phyloP scores from a whole-genome alignment of 352 stramenopile species.

The Phytophthora sansomeana region DNA sequence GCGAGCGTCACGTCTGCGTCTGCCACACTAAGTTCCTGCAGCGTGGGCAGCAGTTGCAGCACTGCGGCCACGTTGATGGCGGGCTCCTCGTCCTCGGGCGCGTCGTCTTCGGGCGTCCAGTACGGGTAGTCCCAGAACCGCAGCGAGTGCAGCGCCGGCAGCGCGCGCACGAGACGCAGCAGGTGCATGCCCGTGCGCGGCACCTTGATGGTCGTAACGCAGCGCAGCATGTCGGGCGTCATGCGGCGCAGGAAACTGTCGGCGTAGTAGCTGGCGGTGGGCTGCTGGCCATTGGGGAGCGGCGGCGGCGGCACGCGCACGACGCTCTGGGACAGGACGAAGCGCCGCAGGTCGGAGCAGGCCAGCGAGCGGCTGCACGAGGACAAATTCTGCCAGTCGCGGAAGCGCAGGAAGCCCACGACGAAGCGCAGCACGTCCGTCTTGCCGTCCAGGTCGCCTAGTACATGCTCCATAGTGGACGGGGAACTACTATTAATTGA shows the following conservation, averaged over 20 bases:
- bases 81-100: constrained; percentile 35
- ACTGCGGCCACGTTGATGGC: constrained; percentile 49
- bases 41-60: constrained; percentile 34
- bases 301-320: constrained; percentile 47
- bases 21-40: constrained; percentile 50
- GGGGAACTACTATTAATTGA: neutral
- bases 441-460: constrained; percentile 52
- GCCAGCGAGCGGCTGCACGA: constrained; percentile 40
- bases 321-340: constrained; percentile 49
- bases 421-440: constrained; percentile 51
- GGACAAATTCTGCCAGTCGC: constrained; percentile 48
- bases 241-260: constrained; percentile 44
- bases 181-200: constrained; percentile 54
- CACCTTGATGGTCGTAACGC: constrained; percentile 38
- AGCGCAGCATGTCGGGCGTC: constrained; percentile 39
- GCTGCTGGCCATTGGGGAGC: constrained; percentile 5
- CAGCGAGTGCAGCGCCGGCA: constrained; percentile 40
- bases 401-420: constrained; percentile 48
- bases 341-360: constrained; percentile 50
- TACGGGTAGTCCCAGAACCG: constrained; percentile 58
- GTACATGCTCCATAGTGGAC: constrained; percentile 34
- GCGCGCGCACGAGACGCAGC: constrained; percentile 45
- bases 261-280: constrained; percentile 42
- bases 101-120: constrained; percentile 33
- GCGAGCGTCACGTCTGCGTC: constrained; percentile 42